Evolutionary conservation across 2,329 filamentous ascomycete genomes (phyloP), one percentile per base, ranked within the genome.

Genomic region (Pestalotiopsis sp.): DNA sequence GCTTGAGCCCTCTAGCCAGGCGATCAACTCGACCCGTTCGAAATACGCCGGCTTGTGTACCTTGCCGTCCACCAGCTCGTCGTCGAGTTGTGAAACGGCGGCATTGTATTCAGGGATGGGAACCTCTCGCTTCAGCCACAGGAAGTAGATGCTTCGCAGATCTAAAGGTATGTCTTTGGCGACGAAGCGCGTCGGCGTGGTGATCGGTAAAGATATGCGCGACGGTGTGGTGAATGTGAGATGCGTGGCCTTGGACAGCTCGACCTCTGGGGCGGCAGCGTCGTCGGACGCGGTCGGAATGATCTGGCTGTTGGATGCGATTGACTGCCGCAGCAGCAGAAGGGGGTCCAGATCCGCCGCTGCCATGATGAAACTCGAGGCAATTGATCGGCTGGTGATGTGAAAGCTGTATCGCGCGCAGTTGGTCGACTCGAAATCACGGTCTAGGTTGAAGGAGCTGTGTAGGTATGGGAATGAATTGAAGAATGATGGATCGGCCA

Each of bases 131-230:
- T 98, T 97, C 76, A 93, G 86, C 94, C 94, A 99, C 68, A 94
- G 94, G 78, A 98, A 97, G 84, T 95, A 98, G 81, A 98, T 95
- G 79, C 92, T 96, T 78, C 96, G 94, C 74, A 99, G 86, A 78
- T 98, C 93, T 75, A 97, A 91, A 4, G 92, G 87, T 68, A 88
- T 86, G 75, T 88, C 88, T 69, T 89, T 88, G n/a, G 93, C 95
- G 70, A 93, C 87, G 84, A 98, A 98, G 75, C 96, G 93, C 73
- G 96, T 99, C 11, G 91, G 86, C 14, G 88, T 87, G 64, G 88
- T 90, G 72, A 97, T 88, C 1, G 91, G 85, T 69, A 97, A 86
- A 5, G 90, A 85, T 67, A 90, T 85, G 70, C 88, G 86, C 66
- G 83, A 79, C 64, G 87, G 87, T 75, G 86, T 81, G 69, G 86